phyloP scores from a whole-genome alignment of 1,139 yeast genomes.

The Hansenula sp. region DNA sequence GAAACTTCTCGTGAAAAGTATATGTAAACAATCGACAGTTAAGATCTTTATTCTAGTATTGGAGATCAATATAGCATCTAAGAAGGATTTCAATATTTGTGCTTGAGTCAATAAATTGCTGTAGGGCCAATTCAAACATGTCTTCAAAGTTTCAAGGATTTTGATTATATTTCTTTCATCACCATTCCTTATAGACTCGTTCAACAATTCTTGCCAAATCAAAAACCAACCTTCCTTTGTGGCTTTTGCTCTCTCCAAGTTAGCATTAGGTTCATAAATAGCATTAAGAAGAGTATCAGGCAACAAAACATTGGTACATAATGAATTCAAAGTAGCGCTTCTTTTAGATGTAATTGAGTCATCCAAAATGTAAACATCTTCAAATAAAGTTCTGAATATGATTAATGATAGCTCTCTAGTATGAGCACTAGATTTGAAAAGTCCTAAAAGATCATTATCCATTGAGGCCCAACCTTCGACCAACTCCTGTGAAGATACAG shows the following conservation, averaged over 20 bases:
- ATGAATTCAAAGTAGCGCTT: conserved; percentile 70
- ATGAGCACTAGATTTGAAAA: conserved; percentile 66
- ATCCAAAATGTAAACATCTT: conserved; percentile 88
- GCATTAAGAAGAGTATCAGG: conserved; percentile 61
- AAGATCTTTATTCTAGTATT: conserved; percentile 68
- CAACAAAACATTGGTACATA: conserved; percentile 78
- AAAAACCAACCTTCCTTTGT: conserved; percentile 83
- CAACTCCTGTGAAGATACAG: conserved; percentile 37
- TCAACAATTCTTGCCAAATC: conserved; percentile 65
- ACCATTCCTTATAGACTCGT: conserved; percentile 41
- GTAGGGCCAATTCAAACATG: conserved; percentile 88
- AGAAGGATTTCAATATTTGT: conserved; percentile 62
- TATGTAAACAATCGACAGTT: conserved; percentile 89
- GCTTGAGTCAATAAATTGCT: conserved; percentile 68
- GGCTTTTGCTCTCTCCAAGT: conserved; percentile 55
- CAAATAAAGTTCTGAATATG: conserved; percentile 81
- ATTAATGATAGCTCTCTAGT: conserved; percentile 74
- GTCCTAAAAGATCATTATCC: conserved; percentile 69
- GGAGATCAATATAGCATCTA: conserved; percentile 57
- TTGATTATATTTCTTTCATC: conserved; percentile 53
- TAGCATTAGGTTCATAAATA: conserved; percentile 69
- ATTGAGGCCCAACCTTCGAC: conserved; percentile 82
- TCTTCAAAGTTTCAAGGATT: conserved; percentile 76
- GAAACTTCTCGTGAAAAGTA: conserved; percentile 80
- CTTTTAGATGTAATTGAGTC: conserved; percentile 87